Base-by-base conservation (phyloP, 2,329 filamentous ascomycete species). In the Aspergillus felis region DNA sequence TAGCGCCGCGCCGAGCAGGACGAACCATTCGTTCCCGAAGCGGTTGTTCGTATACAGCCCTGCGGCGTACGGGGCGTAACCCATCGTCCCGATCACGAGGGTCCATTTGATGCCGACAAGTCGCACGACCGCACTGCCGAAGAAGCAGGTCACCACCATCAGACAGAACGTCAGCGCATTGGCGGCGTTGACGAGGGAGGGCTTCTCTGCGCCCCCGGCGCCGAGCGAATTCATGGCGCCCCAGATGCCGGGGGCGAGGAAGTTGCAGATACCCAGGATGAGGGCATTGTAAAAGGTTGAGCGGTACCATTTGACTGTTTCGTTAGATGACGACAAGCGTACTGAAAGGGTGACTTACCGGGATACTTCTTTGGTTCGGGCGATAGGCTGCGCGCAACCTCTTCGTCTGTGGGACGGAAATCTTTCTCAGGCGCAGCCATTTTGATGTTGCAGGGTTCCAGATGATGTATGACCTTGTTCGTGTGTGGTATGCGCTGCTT, bases 261-360 rank as follows among this genome's bases (percentile, higher is more conserved):
- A 84, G 66, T 88, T 89, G 73, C 86, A 89, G 9, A 90, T 71
- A 0, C 88, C 88, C 1, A 91, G 81, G 42, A 91, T 83, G 32
- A 86, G 82, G 53, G 88, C 86, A 74, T 91, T 90, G 76, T 84
- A 91, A 63, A 88, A 87, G 0, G 87, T 89, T 1, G 86, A 87
- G 27, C 86, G 84, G 67, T 90, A 83, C 87, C 87, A 89, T 79
- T 81, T 84, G 22, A 84, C 83, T 84, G 29, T 17, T n/a, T 42
- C 24, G 20, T 56, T 44, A 44, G 41, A 9, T n/a, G 17, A n/a
- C 9, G n/a, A 3, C 9, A 10, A 3, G 14, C n/a, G 24, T n/a
- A 22, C 20, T 3, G n/a, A 1, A 44, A n/a, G 41, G n/a, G 14
- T 22, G 28, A 22, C 41, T 12, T 44, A 44, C 41, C 41, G 3